Base-by-base conservation (phyloP, 1,284 basidiomycete species). In the Ganoderma sinense region DNA sequence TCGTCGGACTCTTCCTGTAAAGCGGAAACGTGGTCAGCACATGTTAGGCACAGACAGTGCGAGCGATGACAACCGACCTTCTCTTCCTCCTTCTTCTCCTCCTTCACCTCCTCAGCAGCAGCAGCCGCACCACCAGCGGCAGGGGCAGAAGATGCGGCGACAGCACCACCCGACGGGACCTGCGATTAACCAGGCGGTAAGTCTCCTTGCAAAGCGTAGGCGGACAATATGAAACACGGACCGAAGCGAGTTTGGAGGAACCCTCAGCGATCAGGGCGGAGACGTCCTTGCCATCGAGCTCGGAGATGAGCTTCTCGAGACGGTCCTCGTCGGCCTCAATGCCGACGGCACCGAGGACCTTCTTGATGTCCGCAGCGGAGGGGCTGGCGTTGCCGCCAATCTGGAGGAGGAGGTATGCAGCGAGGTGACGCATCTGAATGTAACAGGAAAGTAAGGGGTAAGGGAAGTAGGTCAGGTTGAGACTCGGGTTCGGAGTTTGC, bases 381-480 rank as follows among this genome's bases (percentile, higher is more conserved):
- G 98, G 98, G 75, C 89, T 91, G 79, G 90, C 82, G 83, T 99
- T 98, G 75, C 98, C 98, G 78, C 96, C 98, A 82, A 92, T 90
- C 84, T 95, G 93, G 85, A 99, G 96, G 83, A 99, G 95, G 76
- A 99, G 91, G 89, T 98, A 99, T 77, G 96, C 96, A 87, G 97
- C 97, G 86, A 99, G 88, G 86, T 97, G 89, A 88, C 96, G 95
- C 96, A 98, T 97, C 94, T 96, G 66, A 16, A 51, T n/a, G 20
- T 55, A 75, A 77, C 0, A 36, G 68, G 75, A 62, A 33, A 36
- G 36, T 36, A 10, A 36, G 36, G 13, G 23, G 20, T 1, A n/a
- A n/a, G 59, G n/a, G 14, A n/a, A 23, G 33, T 40, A 31, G 8
- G 33, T 51, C 23, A 56, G 68, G 56, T 71, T 62, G 69, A 11